Evolutionary conservation across 225 moss, liverwort and hornwort genomes (phyloP).

Genomic region (Polytrichum commune): DNA sequence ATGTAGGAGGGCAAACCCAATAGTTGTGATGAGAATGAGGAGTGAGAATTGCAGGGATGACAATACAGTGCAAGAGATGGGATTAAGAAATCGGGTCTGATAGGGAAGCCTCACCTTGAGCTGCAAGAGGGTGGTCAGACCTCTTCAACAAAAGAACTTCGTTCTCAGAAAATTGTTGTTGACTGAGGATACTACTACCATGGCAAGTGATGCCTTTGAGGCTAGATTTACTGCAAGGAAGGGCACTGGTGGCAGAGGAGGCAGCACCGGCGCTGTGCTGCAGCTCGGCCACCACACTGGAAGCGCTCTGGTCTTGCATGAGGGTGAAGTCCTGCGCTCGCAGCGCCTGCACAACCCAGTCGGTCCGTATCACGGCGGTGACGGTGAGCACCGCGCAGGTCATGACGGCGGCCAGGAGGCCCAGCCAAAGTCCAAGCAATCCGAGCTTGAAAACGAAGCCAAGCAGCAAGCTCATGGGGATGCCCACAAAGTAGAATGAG

Average conservation of each 20-base stretch:
- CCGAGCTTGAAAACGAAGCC: slow-evolving; percentile 47
- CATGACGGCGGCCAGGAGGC: slow-evolving; percentile 45
- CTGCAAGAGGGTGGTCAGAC: slow-evolving; percentile 1
- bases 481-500: slow-evolving; percentile 46
- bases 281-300: not conserved
- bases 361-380: slow-evolving; percentile 34
- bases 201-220: not conserved
- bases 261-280: slow-evolving; percentile 3
- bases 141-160: slow-evolving; percentile 19
- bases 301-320: slow-evolving; percentile 7
- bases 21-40: too few relatives aligned
- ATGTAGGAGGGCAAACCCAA: too few relatives aligned
- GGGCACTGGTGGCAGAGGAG: not conserved
- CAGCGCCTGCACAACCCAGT: slow-evolving; percentile 35
- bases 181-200: not conserved
- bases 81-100: too few relatives aligned
- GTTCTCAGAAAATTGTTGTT: slow-evolving; percentile 14
- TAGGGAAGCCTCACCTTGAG: not conserved
- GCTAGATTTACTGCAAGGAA: not conserved
- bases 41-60: too few relatives aligned
- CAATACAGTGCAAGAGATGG: too few relatives aligned
- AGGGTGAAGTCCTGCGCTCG: slow-evolving; percentile 31
- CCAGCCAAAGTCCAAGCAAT: slow-evolving; percentile 37
- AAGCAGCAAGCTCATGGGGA: slow-evolving; percentile 35
- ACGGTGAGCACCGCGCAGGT: slow-evolving; percentile 40